phyloP scores from a whole-genome alignment of 2,329 filamentous ascomycete genomes.

The Cyclaneusma minus region DNA sequence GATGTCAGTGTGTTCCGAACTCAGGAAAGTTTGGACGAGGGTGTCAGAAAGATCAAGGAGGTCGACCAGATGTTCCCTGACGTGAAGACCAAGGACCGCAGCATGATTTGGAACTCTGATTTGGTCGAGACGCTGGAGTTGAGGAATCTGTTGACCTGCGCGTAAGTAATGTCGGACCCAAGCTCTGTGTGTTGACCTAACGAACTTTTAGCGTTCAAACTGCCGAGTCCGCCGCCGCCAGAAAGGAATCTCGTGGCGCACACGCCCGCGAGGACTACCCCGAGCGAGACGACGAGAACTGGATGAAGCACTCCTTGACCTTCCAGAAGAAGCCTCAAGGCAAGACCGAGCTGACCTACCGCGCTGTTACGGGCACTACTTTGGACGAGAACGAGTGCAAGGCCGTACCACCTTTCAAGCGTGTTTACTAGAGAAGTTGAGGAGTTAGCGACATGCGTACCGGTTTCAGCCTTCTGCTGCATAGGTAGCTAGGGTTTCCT shows the following conservation, averaged over 20 bases:
- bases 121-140: constrained; percentile 93
- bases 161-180: constrained; percentile 38
- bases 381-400: constrained; percentile 95
- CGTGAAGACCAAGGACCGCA: constrained; percentile 92
- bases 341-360: constrained; percentile 74
- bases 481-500: constrained; percentile 8
- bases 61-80: constrained; percentile 70
- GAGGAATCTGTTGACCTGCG: constrained; percentile 90
- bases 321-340: constrained; percentile 91
- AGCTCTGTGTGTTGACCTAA: neutral
- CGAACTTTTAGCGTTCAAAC: constrained; percentile 57
- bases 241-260: constrained; percentile 93
- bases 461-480: too few relatives aligned
- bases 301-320: constrained; percentile 98
- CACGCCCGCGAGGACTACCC: constrained; percentile 96
- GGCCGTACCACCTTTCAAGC: constrained; percentile 90
- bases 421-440: constrained; percentile 73
- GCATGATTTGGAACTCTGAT: constrained; percentile 99
- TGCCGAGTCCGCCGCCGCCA: constrained; percentile 74
- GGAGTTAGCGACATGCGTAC: too few relatives aligned
- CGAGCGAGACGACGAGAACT: constrained; percentile 86
- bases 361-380: constrained; percentile 66
- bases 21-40: constrained; percentile 84
- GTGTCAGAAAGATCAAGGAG: constrained; percentile 73
- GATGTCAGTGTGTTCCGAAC: constrained; percentile 96